Evolutionary conservation across 176 grass and related monocot genomes (phyloP).

Genomic region (Avena eriantha): DNA sequence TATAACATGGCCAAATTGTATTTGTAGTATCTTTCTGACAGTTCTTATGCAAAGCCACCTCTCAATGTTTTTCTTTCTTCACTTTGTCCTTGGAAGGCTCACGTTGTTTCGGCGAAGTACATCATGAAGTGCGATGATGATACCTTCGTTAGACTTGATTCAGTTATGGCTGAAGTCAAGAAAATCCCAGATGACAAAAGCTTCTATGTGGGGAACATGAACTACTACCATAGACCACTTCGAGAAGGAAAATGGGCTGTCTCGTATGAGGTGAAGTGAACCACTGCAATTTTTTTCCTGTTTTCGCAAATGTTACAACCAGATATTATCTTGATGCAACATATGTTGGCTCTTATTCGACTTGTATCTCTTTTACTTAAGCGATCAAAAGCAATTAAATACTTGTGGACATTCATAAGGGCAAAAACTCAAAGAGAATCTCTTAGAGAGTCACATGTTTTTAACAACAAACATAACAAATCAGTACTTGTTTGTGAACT

Average conservation of each 20-base stretch:
- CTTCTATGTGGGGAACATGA: conserved; percentile 80
- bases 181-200: conserved; percentile 66
- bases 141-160: conserved; percentile 69
- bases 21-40: conserved; percentile 30
- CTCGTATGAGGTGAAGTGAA: conserved; percentile 66
- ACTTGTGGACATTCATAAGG: background rate
- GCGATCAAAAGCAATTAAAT: conserved; percentile 5
- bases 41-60: background rate
- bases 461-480: background rate
- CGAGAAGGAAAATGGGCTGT: conserved; percentile 82
- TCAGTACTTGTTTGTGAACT: background rate
- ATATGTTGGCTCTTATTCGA: background rate
- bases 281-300: background rate
- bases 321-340: conserved; percentile 1
- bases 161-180: conserved; percentile 58
- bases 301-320: background rate
- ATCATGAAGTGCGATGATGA: conserved; percentile 89
- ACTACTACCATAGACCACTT: conserved; percentile 73
- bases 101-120: conserved; percentile 55
- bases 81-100: conserved; percentile 49
- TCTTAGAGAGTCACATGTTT: background rate
- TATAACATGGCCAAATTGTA: conserved; percentile 12
- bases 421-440: background rate
- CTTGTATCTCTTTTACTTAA: background rate
- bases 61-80: background rate